These are phyloP conservation scores for Prunus armeniaca DNA, from an alignment of 306 rosid species.

Conservation along the genomic window DNA sequence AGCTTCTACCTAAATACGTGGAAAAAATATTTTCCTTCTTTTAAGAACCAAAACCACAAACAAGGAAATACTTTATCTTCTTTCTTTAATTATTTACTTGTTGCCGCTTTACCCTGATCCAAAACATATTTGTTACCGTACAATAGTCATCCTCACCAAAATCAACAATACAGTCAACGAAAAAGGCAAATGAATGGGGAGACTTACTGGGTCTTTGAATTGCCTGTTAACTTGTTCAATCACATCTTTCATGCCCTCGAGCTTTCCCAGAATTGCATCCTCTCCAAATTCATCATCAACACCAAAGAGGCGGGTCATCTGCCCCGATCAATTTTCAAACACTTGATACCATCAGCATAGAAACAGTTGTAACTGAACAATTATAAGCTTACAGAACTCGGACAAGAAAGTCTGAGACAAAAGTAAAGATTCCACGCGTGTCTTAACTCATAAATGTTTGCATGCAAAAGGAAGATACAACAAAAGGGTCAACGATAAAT, in stretches of 20 bases:
- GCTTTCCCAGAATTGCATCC: slow-evolving; percentile 89
- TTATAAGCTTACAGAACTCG: neutral
- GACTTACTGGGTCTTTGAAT: slow-evolving; percentile 91
- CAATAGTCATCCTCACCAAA: neutral
- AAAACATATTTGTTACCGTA: neutral
- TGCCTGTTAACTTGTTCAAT: slow-evolving; percentile 93
- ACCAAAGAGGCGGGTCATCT: slow-evolving; percentile 94
- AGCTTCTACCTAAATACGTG: neutral
- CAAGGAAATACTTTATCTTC: neutral
- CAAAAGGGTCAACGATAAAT: slow-evolving; percentile 3
- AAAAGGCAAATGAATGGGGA: neutral
- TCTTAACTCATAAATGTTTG: neutral
- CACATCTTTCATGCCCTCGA: slow-evolving; percentile 94
- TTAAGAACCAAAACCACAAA: neutral
- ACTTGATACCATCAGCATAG: neutral
- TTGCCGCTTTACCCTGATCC: neutral
- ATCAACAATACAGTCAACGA: neutral
- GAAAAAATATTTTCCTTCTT: neutral
- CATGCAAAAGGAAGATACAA: neutral
- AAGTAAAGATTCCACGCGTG: neutral
- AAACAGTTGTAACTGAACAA: slow-evolving; percentile 12
- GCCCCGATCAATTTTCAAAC: slow-evolving; percentile 18
- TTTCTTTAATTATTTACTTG: neutral
- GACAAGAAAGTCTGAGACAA: neutral
- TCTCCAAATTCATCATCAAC: slow-evolving; percentile 93